Conservation (phyloP, 2,329 filamentous ascomycete genomes). For the Neonectria ditissima region DNA sequence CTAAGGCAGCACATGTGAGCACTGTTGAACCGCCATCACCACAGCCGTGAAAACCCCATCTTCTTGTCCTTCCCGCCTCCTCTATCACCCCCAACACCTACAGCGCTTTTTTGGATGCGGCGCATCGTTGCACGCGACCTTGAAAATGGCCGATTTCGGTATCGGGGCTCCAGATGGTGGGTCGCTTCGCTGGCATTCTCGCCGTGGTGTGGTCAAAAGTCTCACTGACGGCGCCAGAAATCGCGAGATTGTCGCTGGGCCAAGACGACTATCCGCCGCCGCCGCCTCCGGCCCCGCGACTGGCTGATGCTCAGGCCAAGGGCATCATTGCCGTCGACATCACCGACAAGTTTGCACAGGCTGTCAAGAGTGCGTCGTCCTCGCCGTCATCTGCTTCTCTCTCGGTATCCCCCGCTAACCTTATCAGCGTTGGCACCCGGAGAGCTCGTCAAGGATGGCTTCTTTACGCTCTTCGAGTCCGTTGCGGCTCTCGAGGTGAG, state of each 20-base stretch:
- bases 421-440: slow-evolving; percentile 78
- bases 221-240: slow-evolving; percentile 51
- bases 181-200: slow-evolving; percentile 22
- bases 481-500: slow-evolving; percentile 84
- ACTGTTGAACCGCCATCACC: slow-evolving; percentile 21
- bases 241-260: slow-evolving; percentile 56
- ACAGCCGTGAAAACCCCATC: slow-evolving; percentile 16
- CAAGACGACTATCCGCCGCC: slow-evolving; percentile 47
- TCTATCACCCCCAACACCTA: slow-evolving; percentile 5
- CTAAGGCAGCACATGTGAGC: slow-evolving; percentile 20
- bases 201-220: slow-evolving; percentile 31
- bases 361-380: slow-evolving; percentile 61
- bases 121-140: slow-evolving; percentile 13
- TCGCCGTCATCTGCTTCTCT: slow-evolving; percentile 3
- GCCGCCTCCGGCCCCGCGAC: slow-evolving; percentile 50
- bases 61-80: not conserved
- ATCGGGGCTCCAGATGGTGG: slow-evolving; percentile 52
- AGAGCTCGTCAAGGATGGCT: slow-evolving; percentile 91
- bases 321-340: slow-evolving; percentile 70
- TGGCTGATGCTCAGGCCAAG: slow-evolving; percentile 56
- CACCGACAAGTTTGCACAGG: slow-evolving; percentile 65
- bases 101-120: slow-evolving; percentile 30
- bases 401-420: slow-evolving; percentile 39
- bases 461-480: slow-evolving; percentile 93
- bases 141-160: slow-evolving; percentile 52